Base-by-base conservation (phyloP, 1,139 yeast genomes). In the Pichia sp. region DNA sequence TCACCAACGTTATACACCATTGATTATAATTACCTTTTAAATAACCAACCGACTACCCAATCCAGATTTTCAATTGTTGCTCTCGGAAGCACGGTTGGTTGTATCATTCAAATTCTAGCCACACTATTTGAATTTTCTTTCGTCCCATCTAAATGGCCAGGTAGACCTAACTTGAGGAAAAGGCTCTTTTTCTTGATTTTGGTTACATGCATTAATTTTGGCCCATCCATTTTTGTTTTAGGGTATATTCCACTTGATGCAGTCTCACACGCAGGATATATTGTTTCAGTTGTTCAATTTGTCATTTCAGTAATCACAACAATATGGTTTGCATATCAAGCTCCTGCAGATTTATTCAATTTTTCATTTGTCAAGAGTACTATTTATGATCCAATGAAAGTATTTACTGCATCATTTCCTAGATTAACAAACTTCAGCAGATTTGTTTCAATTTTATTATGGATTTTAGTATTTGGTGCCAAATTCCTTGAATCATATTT, bases 401-500 rank as follows among this genome's bases (percentile, higher is more conserved):
- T 60, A 14, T 79, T 79, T 53, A 74, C 80, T 1, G 69, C 76
- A 11, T 70, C 79, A 1, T 86, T 82, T 58, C 83, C 89, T 1
- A 65, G 66, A 36, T 66, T 87, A n/a, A 24, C 65, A 65, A 2
- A 71, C 73, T 0, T 70, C 80, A 80, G 83, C 44, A 67, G 73
- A 45, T 62, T 76, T 50, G 73, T 81, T 51, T 87, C 96, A 1
- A 70, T 73, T 46, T 65, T 79, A 1, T 66, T 89, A 42, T 87
- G 96, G 94, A 50, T 78, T 3, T 67, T 77, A 27, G 87, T 88
- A 0, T 84, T 87, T 59, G 65, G 74, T 24, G 85, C 90, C 3
- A 89, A 89, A 60, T 82, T 83, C 58, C 67, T 79, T 18, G 96
- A 89, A 62, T 88, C 96, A 0, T 89, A 88, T 63, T 81, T 86